These are phyloP conservation scores for Candida chilensis DNA, from an alignment of 805 yeast species.

Conservation along the genomic window DNA sequence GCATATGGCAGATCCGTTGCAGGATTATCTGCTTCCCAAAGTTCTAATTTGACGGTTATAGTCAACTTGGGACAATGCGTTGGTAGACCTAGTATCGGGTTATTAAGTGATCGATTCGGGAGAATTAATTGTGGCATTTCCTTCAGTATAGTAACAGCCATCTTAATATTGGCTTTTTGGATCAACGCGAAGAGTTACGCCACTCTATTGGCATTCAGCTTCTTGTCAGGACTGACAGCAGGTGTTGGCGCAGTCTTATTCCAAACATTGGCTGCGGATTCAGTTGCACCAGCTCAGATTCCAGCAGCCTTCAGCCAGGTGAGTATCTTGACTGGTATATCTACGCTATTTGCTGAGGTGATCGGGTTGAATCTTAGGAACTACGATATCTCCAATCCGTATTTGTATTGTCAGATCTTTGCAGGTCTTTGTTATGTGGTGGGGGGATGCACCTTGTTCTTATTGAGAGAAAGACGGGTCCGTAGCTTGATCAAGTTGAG, in stretches of 20 bases:
- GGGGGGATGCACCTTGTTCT: conserved; percentile 15
- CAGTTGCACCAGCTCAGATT: conserved; percentile 22
- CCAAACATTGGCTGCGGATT: conserved; percentile 23
- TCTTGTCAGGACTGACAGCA: conserved; percentile 31
- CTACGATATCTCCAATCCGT: conserved; percentile 17
- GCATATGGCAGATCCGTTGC: conserved; percentile 33
- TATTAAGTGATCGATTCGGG: conserved; percentile 33
- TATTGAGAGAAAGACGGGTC: conserved; percentile 24
- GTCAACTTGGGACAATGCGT: conserved; percentile 35
- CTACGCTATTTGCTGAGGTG: conserved; percentile 39
- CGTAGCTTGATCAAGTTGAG: conserved; percentile 11
- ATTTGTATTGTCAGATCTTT: conserved; percentile 27
- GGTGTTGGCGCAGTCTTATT: conserved; percentile 30
- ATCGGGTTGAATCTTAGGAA: conserved; percentile 40
- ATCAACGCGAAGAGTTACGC: conserved; percentile 30
- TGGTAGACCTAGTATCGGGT: conserved; percentile 43
- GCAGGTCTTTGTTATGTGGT: conserved; percentile 22
- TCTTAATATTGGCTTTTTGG: conserved; percentile 41
- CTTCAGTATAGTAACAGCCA: conserved; percentile 19
- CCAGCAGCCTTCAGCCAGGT: conserved; percentile 27
- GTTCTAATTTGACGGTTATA: conserved; percentile 34
- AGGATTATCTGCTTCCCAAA: conserved; percentile 36
- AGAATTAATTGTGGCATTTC: conserved; percentile 34
- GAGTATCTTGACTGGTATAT: conserved; percentile 15
- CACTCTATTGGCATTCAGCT: conserved; percentile 27